Base-by-base conservation (phyloP, 2,329 filamentous ascomycete species). In the Colletotrichum sp. region DNA sequence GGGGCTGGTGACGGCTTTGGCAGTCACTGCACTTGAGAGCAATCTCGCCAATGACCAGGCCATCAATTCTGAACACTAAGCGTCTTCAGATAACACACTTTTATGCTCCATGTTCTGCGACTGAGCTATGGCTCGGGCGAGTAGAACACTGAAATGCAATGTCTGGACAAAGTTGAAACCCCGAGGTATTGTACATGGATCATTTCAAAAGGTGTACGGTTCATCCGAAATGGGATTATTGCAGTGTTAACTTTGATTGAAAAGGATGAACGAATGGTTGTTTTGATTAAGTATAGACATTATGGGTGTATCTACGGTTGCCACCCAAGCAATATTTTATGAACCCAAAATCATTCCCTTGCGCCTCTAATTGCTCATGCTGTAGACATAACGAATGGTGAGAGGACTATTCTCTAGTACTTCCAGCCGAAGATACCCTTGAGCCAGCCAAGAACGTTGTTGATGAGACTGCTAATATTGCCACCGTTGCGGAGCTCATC, bases 401-500 rank as follows among this genome's bases (percentile, higher is more conserved):
- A 6, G 2, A 22, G 6, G 27, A 5, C 6, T 43, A 64, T 13
- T 7, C 18, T 48, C 32, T 55, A 70, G 34, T 16, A 75, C 13
- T 28, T 73, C n/a, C n/a, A 15, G 6, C 34, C 25, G 28, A 75
- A 73, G 43, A 75, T 36, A 32, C 73, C 56, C 70, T 68, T 75
- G 0, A 75, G n/a, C 73, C 73, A 75, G 32, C 70, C 36, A 12
- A 75, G 3, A 10, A 75, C 32, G n/a, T 58, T 67, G 32, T 13
- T 43, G 30, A 75, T 60, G 13, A 75, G 56, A 9, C 22, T 67
- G 70, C 32, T 58, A 5, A 76, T 70, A 9, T 74, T 70, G 22
- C 55, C 52, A 16, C 74, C 74, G 25, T 66, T 64, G 15, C 71
- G 43, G 39, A 88, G 70, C 12, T 85, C 82, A 1, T 78, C 78